Base-by-base conservation (phyloP, 2,329 filamentous ascomycete species). In the Coniochaeta sp. region DNA sequence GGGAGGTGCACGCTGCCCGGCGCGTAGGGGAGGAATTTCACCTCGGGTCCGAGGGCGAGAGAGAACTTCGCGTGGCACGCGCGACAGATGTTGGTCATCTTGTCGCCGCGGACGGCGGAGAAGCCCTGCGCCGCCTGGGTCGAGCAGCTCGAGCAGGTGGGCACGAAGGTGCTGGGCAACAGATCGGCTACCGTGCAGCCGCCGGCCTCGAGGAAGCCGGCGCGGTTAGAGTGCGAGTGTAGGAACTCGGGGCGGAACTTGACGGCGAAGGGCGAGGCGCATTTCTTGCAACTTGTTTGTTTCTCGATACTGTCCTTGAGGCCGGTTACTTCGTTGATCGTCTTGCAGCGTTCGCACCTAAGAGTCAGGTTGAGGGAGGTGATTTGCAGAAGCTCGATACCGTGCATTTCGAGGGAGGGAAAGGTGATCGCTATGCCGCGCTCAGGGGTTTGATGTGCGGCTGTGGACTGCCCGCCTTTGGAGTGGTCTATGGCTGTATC, bases 331-430 rank as follows among this genome's bases (percentile, higher is more conserved):
- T 95, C 91, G 67, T 86, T 85, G 14, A 79, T 71, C 4, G 89
- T 88, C 71, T 88, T 92, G 79, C 91, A 96, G 40, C 91, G 84
- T 58, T 87, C 84, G 71, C 91, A 96, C 70, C 92, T 93, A 63
- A 91, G 79, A 3, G 83, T 88, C 63, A 95, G 77, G 61, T 83
- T 86, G 34, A 95, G 76, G 26, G 83, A 79, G 0, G 81, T 77
- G 1, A 93, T 73, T 66, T 93, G 86, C 9, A 96, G 78, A 1
- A 95, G 74, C 68, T 95, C 90, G 62, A 95, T 88, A 40, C 88
- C 84, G 69, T 91, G 82, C 1, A 96, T 81, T 67, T 93, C 89
- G 61, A 95, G 76, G 28, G 82, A 86, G 0, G 91, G 91, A 66
- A 95, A 91, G 0, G 88, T 91, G 8, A 96, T 79, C 59, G 89